These are phyloP conservation scores for Wickerhamiella azyma DNA, from an alignment of 805 yeast genomes.

Conservation along the genomic window DNA sequence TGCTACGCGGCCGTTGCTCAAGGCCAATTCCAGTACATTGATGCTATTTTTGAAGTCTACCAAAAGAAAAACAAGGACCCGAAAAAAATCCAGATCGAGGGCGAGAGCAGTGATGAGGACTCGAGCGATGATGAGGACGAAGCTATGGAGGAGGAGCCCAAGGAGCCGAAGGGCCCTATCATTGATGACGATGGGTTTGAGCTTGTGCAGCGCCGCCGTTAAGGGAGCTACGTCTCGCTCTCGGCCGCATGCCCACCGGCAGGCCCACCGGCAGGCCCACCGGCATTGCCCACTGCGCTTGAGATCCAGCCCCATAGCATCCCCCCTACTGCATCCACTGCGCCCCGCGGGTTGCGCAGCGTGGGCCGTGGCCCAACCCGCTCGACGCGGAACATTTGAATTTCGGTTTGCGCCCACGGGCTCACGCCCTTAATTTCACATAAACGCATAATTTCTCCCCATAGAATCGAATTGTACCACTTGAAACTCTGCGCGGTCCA, in stretches of 20 bases:
- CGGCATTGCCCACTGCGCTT: neutral
- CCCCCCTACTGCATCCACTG: slow-evolving; percentile 37
- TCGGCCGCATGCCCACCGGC: too few relatives aligned
- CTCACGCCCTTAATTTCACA: slow-evolving; percentile 28
- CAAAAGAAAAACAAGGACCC: slow-evolving; percentile 29
- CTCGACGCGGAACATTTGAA: slow-evolving; percentile 38
- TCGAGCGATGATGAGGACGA: slow-evolving; percentile 30
- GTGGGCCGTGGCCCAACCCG: slow-evolving; percentile 30
- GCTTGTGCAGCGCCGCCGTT: slow-evolving; percentile 62
- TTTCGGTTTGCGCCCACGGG: slow-evolving; percentile 39
- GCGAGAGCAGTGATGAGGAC: slow-evolving; percentile 34
- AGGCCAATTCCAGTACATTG: slow-evolving; percentile 41
- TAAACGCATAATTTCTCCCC: slow-evolving; percentile 34
- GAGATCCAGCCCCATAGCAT: slow-evolving; percentile 26
- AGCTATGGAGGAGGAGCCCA: slow-evolving; percentile 30
- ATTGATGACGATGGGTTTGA: slow-evolving; percentile 94
- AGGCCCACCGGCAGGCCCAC: too few relatives aligned
- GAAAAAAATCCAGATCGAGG: slow-evolving; percentile 30
- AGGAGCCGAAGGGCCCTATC: slow-evolving; percentile 41
- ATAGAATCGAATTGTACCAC: slow-evolving; percentile 59
- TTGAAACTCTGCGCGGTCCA: slow-evolving; percentile 58
- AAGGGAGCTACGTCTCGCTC: too few relatives aligned
- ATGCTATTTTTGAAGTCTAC: slow-evolving; percentile 39
- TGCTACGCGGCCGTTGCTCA: slow-evolving; percentile 50
- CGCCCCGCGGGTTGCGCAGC: slow-evolving; percentile 29